Evolutionary conservation across 2,329 filamentous ascomycete species (phyloP).

Genomic region (Colletotrichum liriopes): DNA sequence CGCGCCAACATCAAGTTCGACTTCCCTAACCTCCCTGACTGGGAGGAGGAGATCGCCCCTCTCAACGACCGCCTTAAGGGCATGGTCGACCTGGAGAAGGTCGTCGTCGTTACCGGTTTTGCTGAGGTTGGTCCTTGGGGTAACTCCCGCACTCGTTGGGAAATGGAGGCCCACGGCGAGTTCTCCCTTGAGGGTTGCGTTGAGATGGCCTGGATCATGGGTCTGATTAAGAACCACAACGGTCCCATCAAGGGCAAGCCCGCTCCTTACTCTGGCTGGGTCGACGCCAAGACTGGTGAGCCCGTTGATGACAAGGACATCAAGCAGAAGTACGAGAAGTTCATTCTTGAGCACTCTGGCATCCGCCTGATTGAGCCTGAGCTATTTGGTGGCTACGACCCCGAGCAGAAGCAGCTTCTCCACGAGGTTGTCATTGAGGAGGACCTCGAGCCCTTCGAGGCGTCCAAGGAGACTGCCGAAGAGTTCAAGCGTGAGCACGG

Average conservation of each 20-base stretch:
- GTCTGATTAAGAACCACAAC: conserved; percentile 98
- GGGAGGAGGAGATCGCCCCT: conserved; percentile 91
- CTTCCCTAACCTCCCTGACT: conserved; percentile 91
- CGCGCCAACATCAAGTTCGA: conserved; percentile 98
- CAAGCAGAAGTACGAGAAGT: conserved; percentile 97
- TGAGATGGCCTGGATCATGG: conserved; percentile 99
- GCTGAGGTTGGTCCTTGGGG: conserved; percentile 97
- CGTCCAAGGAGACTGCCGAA: conserved; percentile 96
- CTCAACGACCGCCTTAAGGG: conserved; percentile 92
- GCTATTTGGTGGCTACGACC: conserved; percentile 96
- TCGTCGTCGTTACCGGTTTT: conserved; percentile 97
- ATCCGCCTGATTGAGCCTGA: conserved; percentile 98
- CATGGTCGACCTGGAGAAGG: conserved; percentile 99
- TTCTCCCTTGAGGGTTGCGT: conserved; percentile 98
- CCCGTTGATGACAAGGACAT: conserved; percentile 98
- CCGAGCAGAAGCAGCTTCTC: conserved; percentile 97
- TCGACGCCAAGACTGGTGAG: conserved; percentile 93
- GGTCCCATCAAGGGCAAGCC: conserved; percentile 91
- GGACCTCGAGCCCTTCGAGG: conserved; percentile 96
- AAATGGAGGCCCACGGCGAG: conserved; percentile 97
- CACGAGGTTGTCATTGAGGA: conserved; percentile 98
- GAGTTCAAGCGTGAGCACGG: conserved; percentile 98
- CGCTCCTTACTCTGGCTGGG: conserved; percentile 91
- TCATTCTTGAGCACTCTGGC: conserved; percentile 95
- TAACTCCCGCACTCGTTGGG: conserved; percentile 97